Evolutionary conservation across 2,329 filamentous ascomycete species (phyloP), one percentile per base, ranked within the genome.

Genomic region (Penicillium vulpinum): DNA sequence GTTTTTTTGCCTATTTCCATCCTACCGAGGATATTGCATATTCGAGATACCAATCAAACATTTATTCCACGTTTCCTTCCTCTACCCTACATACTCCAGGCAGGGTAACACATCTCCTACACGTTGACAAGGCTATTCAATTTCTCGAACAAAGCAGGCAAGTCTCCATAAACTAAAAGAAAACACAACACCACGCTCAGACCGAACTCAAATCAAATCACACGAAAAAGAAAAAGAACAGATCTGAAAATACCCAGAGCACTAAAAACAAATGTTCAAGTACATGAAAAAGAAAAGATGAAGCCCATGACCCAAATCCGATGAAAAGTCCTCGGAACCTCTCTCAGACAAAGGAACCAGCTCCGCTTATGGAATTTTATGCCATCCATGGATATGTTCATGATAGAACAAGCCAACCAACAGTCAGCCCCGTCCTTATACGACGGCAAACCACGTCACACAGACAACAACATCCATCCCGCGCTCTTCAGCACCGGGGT

Each of bases 401-500:
- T 28, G 2, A 39, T 7, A 33, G 18, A 48, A 48, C 35, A 40
- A 16, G 35, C 7, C 39, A 26, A 8, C 4, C n/a, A 40, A 21
- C 3, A 54, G 2, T 2, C n/a, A 28, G 21, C 0, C 16, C 18
- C 21, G 16, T 35, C 24, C 57, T 51, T 64, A 75, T 48, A 69
- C 63, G 58, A 75, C 60, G 9, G 73, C 72, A 56, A 81, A 77
- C 79, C 79, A 81, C 22, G 78, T 77, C 54, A 81, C 73, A 56
- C 76, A 79, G 31, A 81, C 70, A 33, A 81, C 78, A 48, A 81
- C 74, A 63, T 81, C 79, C 57, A 81, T 59, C 2, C 78, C 79
- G 63, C 74, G 77, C 61, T 75, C 75, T 60, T 77, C 76, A 10
- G 71, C 78, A 29, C 74, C 76, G 24, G 77, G 73, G 65, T 80